Conservation (phyloP, 2,329 filamentous ascomycete genomes). For the Diaporthe longicolla region DNA sequence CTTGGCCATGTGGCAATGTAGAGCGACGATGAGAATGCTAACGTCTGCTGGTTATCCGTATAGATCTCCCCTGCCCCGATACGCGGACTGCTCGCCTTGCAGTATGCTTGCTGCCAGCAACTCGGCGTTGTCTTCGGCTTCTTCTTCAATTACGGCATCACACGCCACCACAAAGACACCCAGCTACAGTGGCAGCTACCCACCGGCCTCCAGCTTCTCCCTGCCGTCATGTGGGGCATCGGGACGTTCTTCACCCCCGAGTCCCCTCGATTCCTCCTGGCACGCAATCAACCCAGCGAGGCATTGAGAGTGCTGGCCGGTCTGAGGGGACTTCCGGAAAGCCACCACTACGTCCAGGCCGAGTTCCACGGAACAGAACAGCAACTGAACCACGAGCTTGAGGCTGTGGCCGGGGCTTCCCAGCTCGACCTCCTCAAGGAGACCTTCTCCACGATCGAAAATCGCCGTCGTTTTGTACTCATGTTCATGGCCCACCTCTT, state of each 20-base stretch:
- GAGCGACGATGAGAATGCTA: background rate
- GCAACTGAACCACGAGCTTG: slow-evolving; percentile 78
- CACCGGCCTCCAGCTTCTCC: slow-evolving; percentile 65
- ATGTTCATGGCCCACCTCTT: slow-evolving; percentile 78
- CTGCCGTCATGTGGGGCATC: slow-evolving; percentile 62
- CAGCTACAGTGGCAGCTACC: slow-evolving; percentile 57
- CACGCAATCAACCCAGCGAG: background rate
- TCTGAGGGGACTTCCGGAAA: background rate
- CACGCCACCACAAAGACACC: slow-evolving; percentile 49
- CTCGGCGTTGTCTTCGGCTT: slow-evolving; percentile 11
- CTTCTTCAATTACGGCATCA: slow-evolving; percentile 57
- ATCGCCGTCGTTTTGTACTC: slow-evolving; percentile 81
- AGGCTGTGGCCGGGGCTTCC: slow-evolving; percentile 77
- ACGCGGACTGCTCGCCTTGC: slow-evolving; percentile 6
- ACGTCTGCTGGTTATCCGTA: background rate
- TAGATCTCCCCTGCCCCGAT: slow-evolving; percentile 18
- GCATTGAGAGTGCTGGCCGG: slow-evolving; percentile 7
- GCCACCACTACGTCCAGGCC: slow-evolving; percentile 1
- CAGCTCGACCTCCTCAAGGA: slow-evolving; percentile 77
- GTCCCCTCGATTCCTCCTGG: slow-evolving; percentile 60
- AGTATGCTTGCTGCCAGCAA: slow-evolving; percentile 27
- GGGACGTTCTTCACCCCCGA: slow-evolving; percentile 72
- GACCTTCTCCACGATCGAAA: slow-evolving; percentile 75
- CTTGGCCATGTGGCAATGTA: too few relatives aligned
- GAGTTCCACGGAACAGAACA: slow-evolving; percentile 1